A percentile compares a stretch with the other conserved stretches of the same genome.
These are phyloP conservation scores for Agrostemma githago DNA, from an alignment of 148 eudicot species.

Conservation along the genomic window DNA sequence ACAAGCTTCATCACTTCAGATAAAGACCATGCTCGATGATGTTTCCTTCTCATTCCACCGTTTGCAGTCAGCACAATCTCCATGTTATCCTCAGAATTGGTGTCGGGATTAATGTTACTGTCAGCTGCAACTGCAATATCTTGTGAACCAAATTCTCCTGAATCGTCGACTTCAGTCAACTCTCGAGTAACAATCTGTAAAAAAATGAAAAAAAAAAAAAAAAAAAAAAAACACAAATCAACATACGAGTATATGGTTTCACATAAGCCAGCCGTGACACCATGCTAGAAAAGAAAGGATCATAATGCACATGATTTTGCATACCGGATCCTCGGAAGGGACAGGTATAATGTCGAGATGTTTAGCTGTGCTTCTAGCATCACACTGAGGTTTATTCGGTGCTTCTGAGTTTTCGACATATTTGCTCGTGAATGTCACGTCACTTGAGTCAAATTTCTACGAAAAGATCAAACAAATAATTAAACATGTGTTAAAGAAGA, in stretches of 20 bases:
- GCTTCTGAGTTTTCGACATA: conserved; percentile 32
- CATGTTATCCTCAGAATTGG: conserved; percentile 46
- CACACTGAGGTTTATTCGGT: conserved; percentile 23
- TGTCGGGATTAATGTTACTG: conserved; percentile 10
- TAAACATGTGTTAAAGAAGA: neutral
- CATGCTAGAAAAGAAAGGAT: neutral
- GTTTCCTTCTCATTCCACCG: conserved; percentile 89
- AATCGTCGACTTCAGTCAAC: conserved; percentile 19
- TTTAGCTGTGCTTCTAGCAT: conserved; percentile 27
- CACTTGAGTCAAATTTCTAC: conserved; percentile 49
- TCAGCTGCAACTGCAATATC: conserved; percentile 1
- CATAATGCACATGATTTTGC: conserved; percentile 7
- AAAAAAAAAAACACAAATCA: neutral
- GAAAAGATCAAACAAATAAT: neutral
- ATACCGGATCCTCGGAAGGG: conserved; percentile 51
- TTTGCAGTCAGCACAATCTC: conserved; percentile 43
- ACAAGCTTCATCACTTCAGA: conserved; percentile 89
- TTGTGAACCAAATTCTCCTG: conserved; percentile 16
- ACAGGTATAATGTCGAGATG: conserved; percentile 27
- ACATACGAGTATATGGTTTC: too few relatives aligned
- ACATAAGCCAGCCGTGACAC: too few relatives aligned
- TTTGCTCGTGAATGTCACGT: conserved; percentile 36
- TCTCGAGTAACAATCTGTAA: neutral
- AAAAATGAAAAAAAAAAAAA: neutral
- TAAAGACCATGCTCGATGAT: conserved; percentile 92